phyloP scores from a whole-genome alignment of 192 early-diverging fungal genomes.

The Backusella parvicylindrica region DNA sequence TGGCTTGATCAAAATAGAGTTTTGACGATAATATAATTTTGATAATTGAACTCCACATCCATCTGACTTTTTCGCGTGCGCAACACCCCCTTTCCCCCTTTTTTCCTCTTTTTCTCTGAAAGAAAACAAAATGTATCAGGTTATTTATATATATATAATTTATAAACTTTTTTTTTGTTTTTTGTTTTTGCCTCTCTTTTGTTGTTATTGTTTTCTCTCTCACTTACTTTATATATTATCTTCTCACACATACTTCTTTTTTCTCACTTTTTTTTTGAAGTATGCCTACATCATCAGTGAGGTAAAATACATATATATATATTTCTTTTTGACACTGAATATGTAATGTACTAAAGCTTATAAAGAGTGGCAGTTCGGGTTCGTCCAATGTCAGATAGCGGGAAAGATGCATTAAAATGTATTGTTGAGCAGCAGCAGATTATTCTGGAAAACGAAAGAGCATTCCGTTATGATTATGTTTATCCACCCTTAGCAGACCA shows the following conservation, averaged over 20 bases:
- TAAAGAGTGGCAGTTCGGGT: neutral
- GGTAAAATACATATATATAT: neutral
- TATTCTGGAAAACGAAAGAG: constrained; percentile 46
- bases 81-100: neutral
- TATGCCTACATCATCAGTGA: constrained; percentile 1
- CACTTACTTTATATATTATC: neutral
- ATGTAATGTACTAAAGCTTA: neutral
- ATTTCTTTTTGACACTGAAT: neutral
- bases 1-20: constrained; percentile 4
- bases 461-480: constrained; percentile 69
- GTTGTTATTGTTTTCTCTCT: neutral
- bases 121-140: constrained; percentile 1
- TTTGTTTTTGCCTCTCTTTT: neutral
- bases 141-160: neutral
- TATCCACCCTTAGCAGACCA: constrained; percentile 54
- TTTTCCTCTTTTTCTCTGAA: neutral
- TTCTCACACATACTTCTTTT: neutral
- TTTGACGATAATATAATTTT: constrained; percentile 3
- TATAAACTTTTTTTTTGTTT: neutral
- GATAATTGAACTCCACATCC: neutral
- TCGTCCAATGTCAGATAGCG: neutral
- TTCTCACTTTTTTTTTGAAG: neutral
- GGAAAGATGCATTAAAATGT: neutral
- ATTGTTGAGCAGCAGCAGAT: neutral
- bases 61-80: neutral